Evolutionary conservation across 306 rosid genomes (phyloP).

Genomic region (Begonia loranthoides): DNA sequence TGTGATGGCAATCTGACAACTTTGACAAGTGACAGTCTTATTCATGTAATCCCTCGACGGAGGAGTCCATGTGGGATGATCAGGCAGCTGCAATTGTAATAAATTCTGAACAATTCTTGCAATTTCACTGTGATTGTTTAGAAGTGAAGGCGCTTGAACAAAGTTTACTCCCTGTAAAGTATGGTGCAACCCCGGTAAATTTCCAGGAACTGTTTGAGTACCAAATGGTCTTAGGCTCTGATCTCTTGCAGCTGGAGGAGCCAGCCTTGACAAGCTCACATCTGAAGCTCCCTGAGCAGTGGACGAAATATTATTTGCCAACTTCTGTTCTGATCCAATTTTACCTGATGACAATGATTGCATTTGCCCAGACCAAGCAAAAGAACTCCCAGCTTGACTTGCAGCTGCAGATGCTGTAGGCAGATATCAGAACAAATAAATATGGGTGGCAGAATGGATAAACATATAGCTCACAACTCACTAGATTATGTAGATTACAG

Average conservation of each 20-base stretch:
- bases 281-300: constrained; percentile 47
- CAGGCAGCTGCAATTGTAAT: constrained; percentile 70
- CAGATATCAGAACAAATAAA: constrained; percentile 38
- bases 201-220: constrained; percentile 53
- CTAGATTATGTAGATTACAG: neutral
- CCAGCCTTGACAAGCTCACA: constrained; percentile 18
- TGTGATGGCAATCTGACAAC: constrained; percentile 58
- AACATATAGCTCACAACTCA: neutral
- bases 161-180: constrained; percentile 42
- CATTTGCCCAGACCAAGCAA: constrained; percentile 65
- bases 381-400: too few species aligned
- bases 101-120: constrained; percentile 69
- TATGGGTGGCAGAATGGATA: constrained; percentile 11
- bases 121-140: constrained; percentile 59
- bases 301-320: constrained; percentile 29
- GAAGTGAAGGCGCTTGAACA: constrained; percentile 47
- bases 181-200: constrained; percentile 36
- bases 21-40: constrained; percentile 75
- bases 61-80: constrained; percentile 88
- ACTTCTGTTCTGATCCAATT: constrained; percentile 57
- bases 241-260: constrained; percentile 38
- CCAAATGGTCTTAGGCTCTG: constrained; percentile 50
- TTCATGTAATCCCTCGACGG: constrained; percentile 99
- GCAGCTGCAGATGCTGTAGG: constrained; percentile 45
- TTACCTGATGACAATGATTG: constrained; percentile 45